Conservation (phyloP, 192 early-diverging fungal genomes). For the Entomortierella lignicola region DNA sequence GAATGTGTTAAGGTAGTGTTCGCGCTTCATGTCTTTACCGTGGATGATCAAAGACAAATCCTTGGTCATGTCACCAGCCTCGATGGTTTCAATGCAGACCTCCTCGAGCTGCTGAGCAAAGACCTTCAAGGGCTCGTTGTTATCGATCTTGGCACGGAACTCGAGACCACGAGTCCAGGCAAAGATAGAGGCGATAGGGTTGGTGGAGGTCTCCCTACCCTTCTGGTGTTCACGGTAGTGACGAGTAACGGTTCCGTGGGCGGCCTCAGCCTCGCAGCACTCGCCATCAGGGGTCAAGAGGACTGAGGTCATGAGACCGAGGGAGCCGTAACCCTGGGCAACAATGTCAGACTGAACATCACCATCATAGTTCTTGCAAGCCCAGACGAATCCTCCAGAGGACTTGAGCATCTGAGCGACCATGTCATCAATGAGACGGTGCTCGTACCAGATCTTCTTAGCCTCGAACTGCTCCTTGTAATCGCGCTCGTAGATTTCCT, state of each 20-base stretch:
- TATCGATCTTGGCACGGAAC: constrained; percentile 96
- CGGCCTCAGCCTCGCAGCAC: constrained; percentile 95
- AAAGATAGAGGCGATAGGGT: constrained; percentile 98
- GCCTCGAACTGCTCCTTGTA: constrained; percentile 87
- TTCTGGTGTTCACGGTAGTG: constrained; percentile 98
- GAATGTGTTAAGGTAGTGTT: constrained; percentile 90
- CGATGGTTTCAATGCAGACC: constrained; percentile 92
- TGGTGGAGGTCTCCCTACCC: constrained; percentile 94
- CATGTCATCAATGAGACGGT: constrained; percentile 99
- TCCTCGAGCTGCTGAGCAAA: constrained; percentile 87
- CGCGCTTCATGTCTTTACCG: constrained; percentile 81
- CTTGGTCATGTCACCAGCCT: constrained; percentile 95
- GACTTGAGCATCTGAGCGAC: constrained; percentile 98
- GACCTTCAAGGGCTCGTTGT: constrained; percentile 75
- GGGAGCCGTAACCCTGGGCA: constrained; percentile 94
- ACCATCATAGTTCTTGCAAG: constrained; percentile 96
- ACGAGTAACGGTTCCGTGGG: constrained; percentile 97
- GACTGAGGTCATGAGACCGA: constrained; percentile 98
- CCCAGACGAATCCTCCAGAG: constrained; percentile 93
- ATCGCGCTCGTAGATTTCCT: constrained; percentile 84
- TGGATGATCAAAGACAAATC: constrained; percentile 97
- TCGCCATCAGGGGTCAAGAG: constrained; percentile 93
- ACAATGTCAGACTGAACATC: constrained; percentile 97
- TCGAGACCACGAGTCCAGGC: constrained; percentile 95
- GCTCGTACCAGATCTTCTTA: constrained; percentile 96